Evolutionary conservation across 1,284 basidiomycete species (phyloP).

Genomic region (Malassezia furfur): DNA sequence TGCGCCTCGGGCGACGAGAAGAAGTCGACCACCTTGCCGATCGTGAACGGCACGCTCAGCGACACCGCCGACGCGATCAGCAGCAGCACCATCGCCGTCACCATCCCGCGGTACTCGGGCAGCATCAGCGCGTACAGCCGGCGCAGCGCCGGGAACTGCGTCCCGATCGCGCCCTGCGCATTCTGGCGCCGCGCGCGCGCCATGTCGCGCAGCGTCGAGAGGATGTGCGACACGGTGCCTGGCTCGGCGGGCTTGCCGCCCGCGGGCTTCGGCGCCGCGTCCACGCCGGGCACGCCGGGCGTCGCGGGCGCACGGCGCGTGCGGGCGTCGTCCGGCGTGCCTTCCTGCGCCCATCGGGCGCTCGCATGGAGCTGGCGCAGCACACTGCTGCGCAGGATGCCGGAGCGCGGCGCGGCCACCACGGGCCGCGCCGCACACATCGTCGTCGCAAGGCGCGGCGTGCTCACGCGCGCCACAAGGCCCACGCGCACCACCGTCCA

Average conservation of each 20-base stretch:
- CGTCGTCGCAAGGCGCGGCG: too few relatives aligned
- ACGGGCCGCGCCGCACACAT: too few relatives aligned
- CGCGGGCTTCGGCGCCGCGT: background rate
- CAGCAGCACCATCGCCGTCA: slow-evolving; percentile 37
- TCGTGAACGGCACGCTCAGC: slow-evolving; percentile 53
- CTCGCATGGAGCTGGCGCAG: too few relatives aligned
- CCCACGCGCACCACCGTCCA: too few relatives aligned
- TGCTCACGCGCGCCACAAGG: too few relatives aligned
- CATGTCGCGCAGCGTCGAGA: slow-evolving; percentile 15
- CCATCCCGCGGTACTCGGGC: slow-evolving; percentile 35
- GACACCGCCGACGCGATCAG: slow-evolving; percentile 57
- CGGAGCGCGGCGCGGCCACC: too few relatives aligned
- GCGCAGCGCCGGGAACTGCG: slow-evolving; percentile 33
- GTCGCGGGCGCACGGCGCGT: too few relatives aligned
- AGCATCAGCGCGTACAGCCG: slow-evolving; percentile 39
- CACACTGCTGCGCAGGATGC: too few relatives aligned
- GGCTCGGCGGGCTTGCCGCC: background rate
- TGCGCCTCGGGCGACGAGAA: slow-evolving; percentile 33
- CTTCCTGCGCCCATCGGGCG: too few relatives aligned
- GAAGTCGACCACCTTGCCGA: slow-evolving; percentile 46
- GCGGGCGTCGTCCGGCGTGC: too few relatives aligned
- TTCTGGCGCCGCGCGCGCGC: background rate
- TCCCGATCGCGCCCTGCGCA: background rate
- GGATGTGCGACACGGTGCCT: background rate
- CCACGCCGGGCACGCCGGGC: too few relatives aligned